Evolutionary conservation across 2,329 filamentous ascomycete genomes (phyloP).

Genomic region (Chrysoporthe deuterocubensis): DNA sequence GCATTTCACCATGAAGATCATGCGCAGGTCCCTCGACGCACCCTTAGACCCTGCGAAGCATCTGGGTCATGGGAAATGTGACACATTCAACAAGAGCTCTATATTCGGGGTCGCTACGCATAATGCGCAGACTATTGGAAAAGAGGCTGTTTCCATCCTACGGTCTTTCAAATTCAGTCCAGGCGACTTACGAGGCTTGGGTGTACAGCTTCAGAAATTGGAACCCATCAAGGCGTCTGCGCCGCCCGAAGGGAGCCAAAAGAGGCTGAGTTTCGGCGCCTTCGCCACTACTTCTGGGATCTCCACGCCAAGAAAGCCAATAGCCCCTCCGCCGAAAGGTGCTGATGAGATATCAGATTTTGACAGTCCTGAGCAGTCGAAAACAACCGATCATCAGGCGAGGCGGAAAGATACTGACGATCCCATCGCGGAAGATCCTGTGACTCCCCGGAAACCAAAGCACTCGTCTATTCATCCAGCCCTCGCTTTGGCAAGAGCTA

Average conservation of each 20-base stretch:
- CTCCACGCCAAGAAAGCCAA: constrained; percentile 42
- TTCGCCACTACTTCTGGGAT: constrained; percentile 43
- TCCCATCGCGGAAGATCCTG: constrained; percentile 59
- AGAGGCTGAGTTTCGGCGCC: constrained; percentile 72
- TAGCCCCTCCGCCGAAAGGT: constrained; percentile 32
- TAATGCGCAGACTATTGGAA: constrained; percentile 69
- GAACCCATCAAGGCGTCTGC: constrained; percentile 71
- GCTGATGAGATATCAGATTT: constrained; percentile 57
- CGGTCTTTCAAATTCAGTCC: constrained; percentile 82
- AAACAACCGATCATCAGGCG: constrained; percentile 30
- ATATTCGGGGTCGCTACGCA: constrained; percentile 85
- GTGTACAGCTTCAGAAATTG: constrained; percentile 91
- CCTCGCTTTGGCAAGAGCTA: constrained; percentile 54
- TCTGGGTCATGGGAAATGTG: constrained; percentile 92
- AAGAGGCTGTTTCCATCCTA: constrained; percentile 84
- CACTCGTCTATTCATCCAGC: constrained; percentile 52
- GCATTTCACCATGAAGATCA: constrained; percentile 92
- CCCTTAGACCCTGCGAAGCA: constrained; percentile 92
- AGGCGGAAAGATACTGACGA: constrained; percentile 45
- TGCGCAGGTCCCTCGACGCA: constrained; percentile 84
- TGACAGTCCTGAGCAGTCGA: constrained; percentile 42
- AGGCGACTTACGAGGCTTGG: constrained; percentile 89
- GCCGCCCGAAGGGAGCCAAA: constrained; percentile 76
- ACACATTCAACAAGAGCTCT: constrained; percentile 88
- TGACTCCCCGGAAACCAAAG: constrained; percentile 58